Evolutionary conservation across 495 filamentous ascomycete species (phyloP), one percentile per base, ranked within the genome.

Genomic region (Arthonia radiata): DNA sequence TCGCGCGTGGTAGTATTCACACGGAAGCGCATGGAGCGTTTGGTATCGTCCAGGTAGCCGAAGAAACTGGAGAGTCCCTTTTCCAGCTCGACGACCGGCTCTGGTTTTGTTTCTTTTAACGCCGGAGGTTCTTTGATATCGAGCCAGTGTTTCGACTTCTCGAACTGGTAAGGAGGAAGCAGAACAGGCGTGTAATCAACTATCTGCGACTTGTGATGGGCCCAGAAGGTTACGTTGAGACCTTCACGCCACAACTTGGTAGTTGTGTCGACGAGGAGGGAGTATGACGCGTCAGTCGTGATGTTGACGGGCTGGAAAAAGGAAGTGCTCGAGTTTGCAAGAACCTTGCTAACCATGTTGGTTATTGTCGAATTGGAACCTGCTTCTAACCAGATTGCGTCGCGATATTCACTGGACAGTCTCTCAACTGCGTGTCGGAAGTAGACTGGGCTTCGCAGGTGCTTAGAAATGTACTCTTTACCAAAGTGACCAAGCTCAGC

Each of bases 151-250:
- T 27, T 18, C 1, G 34, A 27, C 18, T 52, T 51, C 15, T 61
- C 55, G 25, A 68, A 68, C 31, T 62, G 55, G 23, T 64, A 65
- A 0, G 61, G 52, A 7, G 62, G 62, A 1, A 67, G 46, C 1
- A 44, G 26, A n/a, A 63, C 4, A 4, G 23, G 30, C 4, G 26
- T 15, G 29, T 56, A 54, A 2, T 48, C 36, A 5, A 27, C 21
- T 4, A 34, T 54, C 36, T 60, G 57, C 2, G 22, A 27, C 0
- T 13, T 13, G 30, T 59, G 51, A 27, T 56, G 50, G 0, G 46
- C 30, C 64, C 62, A 70, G 45, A 57, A 64, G 4, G 33, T 19
- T 1, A 42, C 44, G 0, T 33, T 35, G 0, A 51, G 16, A 0
- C 59, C 55, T 1, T 41, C 33, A 23, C 49, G 53, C 61, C 64